A percentile compares a stretch with the other conserved stretches of the same genome.
phyloP scores from a whole-genome alignment of 768 basidiomycete genomes.

The Lactarius pseudohatsudake region DNA sequence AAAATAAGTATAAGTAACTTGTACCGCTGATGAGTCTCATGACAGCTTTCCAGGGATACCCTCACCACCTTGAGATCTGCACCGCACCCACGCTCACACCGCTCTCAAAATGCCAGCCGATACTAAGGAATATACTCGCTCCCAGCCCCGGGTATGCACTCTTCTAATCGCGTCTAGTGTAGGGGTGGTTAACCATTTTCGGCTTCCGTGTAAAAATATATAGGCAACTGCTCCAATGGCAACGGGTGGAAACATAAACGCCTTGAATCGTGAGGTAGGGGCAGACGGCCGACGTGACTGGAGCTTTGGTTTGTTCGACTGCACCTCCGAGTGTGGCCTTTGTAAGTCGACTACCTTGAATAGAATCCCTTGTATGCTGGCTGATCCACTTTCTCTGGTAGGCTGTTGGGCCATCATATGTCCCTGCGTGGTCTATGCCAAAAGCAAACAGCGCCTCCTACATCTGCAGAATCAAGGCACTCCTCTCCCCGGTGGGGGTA shows the following conservation, averaged over 20 bases:
- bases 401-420: slow-evolving; percentile 40
- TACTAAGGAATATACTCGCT: not conserved
- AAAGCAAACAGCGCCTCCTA: slow-evolving; percentile 43
- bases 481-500: slow-evolving; percentile 41
- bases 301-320: slow-evolving; percentile 34
- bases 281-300: slow-evolving; percentile 38
- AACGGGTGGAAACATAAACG: slow-evolving; percentile 29
- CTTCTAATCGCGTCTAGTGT: not conserved
- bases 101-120: not conserved
- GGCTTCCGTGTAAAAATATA: not conserved
- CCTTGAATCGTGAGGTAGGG: slow-evolving; percentile 31
- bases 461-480: slow-evolving; percentile 39
- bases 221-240: slow-evolving; percentile 9
- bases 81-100: not conserved
- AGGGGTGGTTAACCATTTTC: not conserved
- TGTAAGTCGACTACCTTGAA: slow-evolving; percentile 29
- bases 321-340: slow-evolving; percentile 31
- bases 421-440: slow-evolving; percentile 44
- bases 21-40: too few species aligned
- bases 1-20: too few species aligned
- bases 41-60: not conserved
- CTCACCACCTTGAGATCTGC: not conserved
- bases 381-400: slow-evolving; percentile 27
- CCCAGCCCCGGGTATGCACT: not conserved
- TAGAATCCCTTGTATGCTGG: slow-evolving; percentile 18